Evolutionary conservation across 75 land plant genomes (phyloP), one percentile per base, ranked within the genome.

Genomic region (Pinus tabuliformis): DNA sequence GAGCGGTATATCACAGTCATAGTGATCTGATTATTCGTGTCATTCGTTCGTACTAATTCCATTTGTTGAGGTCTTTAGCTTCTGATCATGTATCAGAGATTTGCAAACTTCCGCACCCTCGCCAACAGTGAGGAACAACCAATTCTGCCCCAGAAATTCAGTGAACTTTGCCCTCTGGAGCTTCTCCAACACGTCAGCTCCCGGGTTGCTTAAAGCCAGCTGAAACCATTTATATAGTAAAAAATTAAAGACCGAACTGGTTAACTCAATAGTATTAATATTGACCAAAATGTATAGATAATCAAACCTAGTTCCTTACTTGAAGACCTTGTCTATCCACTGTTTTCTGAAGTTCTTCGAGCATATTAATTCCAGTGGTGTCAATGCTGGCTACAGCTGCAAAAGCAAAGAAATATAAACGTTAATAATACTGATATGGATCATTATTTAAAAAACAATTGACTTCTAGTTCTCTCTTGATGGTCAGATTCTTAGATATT

Each of bases 161-260:
- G 91, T 73, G 65, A 85, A 83, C 75, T 85, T 85, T 3, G 94
- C 75, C 30, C 85, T 87, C 76, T 85, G 49, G 26, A 95, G 73
- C 78, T 93, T 95, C 87, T 91, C 87, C 82, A 93, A 84, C 78
- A 93, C 90, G 20, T 83, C 91, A 15, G 85, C 76, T 59, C 92
- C 94, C n/a, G 97, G 98, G 73, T 95, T 93, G 13, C 88, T 92
- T 71, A 95, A 65, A 13, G 88, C 97, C 26, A 95, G 83, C 98
- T 95, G 85, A 72, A 75, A n/a, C 56, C 22, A 18, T 36, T 37
- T n/a, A 56, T 45, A 52, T 7, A 20, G 74, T 18, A 21, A 62
- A 16, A 60, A 39, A 16, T 75, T 73, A 39, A 73, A n/a, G 24
- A n/a, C n/a, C 56, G 56, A 73, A 30, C 24, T 54, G 16, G 26